Evolutionary conservation across 108 stramenopile species (phyloP).

Genomic region (Pseudonitzschia delicatissima): DNA sequence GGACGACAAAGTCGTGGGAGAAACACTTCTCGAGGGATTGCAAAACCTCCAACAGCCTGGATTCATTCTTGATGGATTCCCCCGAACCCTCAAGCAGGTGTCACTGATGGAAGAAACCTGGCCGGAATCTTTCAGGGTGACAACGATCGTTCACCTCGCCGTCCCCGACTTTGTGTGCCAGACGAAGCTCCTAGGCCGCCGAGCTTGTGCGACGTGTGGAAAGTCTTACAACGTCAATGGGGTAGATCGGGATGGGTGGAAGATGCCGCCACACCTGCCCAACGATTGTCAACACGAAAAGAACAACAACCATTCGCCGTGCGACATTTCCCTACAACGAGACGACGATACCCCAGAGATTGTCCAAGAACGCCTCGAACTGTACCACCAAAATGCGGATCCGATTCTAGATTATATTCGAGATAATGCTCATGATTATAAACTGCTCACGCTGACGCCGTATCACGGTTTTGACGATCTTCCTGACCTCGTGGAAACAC

Average conservation of each 20-base stretch:
- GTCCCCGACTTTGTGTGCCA: slow-evolving; percentile 75
- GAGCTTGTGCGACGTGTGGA: slow-evolving; percentile 57
- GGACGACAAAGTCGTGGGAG: slow-evolving; percentile 51
- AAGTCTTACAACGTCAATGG: slow-evolving; percentile 58
- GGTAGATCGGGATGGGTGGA: slow-evolving; percentile 54
- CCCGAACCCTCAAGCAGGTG: slow-evolving; percentile 60
- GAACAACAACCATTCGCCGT: not conserved
- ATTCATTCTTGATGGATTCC: slow-evolving; percentile 79
- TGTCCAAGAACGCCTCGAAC: slow-evolving; percentile 46
- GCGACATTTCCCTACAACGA: slow-evolving; percentile 44
- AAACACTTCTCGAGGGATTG: slow-evolving; percentile 43
- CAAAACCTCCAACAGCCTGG: slow-evolving; percentile 15
- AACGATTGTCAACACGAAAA: not conserved
- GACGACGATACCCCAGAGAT: slow-evolving; percentile 66
- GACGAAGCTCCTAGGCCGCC: slow-evolving; percentile 68
- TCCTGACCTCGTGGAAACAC: slow-evolving; percentile 14
- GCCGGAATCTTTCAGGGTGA: slow-evolving; percentile 36
- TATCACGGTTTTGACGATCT: slow-evolving; percentile 66
- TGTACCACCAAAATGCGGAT: slow-evolving; percentile 55
- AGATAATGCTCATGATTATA: not conserved
- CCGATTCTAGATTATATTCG: slow-evolving; percentile 61
- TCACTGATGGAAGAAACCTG: slow-evolving; percentile 47
- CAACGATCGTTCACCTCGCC: slow-evolving; percentile 53
- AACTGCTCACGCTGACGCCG: slow-evolving; percentile 50
- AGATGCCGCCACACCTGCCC: slow-evolving; percentile 66